Evolutionary conservation across 2,329 filamentous ascomycete genomes (phyloP).

Genomic region (Venturia carpophila): DNA sequence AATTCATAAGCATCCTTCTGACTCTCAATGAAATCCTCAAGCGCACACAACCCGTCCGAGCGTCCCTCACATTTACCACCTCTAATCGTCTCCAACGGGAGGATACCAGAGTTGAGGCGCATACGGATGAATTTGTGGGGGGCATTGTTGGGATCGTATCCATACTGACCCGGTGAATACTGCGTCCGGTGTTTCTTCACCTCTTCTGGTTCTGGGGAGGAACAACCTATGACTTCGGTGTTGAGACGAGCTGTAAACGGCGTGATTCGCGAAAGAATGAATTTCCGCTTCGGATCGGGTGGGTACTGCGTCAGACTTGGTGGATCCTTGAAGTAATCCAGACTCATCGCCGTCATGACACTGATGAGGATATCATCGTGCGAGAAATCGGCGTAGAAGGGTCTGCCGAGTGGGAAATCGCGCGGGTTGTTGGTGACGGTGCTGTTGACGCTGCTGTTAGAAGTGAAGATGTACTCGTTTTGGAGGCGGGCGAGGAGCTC

Average conservation of each 20-base stretch:
- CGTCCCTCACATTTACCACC: constrained; percentile 39
- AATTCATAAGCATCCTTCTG: constrained; percentile 33
- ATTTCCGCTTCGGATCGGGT: constrained; percentile 39
- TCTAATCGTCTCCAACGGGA: constrained; percentile 41
- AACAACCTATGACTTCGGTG: constrained; percentile 50
- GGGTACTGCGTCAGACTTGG: constrained; percentile 38
- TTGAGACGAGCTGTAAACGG: constrained; percentile 49
- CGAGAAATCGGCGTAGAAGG: constrained; percentile 47
- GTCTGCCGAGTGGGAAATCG: constrained; percentile 41
- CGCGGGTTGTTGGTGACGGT: constrained; percentile 39
- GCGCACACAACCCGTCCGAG: constrained; percentile 40
- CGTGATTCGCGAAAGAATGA: constrained; percentile 44
- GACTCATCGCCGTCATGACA: constrained; percentile 43
- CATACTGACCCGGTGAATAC: constrained; percentile 40
- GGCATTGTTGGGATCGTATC: constrained; percentile 35
- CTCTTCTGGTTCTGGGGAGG: constrained; percentile 32
- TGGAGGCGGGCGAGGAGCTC: constrained; percentile 45
- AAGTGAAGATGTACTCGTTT: constrained; percentile 39
- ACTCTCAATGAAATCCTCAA: constrained; percentile 36
- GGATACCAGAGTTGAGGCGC: constrained; percentile 43
- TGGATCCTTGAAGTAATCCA: constrained; percentile 47
- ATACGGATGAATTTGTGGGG: constrained; percentile 42
- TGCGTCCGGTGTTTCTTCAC: constrained; percentile 34
- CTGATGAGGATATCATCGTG: constrained; percentile 48
- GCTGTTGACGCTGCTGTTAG: constrained; percentile 46